phyloP scores from a whole-genome alignment of 1,139 yeast species.

The Eremothecium cymbalariae region DNA sequence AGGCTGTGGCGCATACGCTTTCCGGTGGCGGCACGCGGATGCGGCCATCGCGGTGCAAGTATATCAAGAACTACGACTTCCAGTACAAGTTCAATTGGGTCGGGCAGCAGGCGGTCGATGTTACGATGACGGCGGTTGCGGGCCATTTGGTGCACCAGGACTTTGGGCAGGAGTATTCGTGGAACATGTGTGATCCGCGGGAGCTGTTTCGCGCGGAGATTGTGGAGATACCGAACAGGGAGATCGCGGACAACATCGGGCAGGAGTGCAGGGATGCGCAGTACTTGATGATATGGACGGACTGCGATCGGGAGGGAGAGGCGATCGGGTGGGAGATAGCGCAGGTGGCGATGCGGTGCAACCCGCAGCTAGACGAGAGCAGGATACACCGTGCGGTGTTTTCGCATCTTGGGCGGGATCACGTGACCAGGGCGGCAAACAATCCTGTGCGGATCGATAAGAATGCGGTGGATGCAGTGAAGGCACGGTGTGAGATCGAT shows the following conservation, averaged over 20 bases:
- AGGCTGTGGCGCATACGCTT: constrained; percentile 66
- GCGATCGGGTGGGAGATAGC: constrained; percentile 84
- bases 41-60: constrained; percentile 49
- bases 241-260: constrained; percentile 61
- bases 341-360: constrained; percentile 55
- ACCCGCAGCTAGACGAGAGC: constrained; percentile 36
- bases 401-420: constrained; percentile 75
- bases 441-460: constrained; percentile 57
- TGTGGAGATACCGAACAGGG: constrained; percentile 35
- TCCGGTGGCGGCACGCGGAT: constrained; percentile 58
- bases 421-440: constrained; percentile 66
- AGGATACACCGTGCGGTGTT: constrained; percentile 68
- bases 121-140: constrained; percentile 84
- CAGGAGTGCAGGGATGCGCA: constrained; percentile 55
- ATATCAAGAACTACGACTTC: constrained; percentile 76
- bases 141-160: constrained; percentile 73
- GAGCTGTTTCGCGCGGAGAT: constrained; percentile 65
- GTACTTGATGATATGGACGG: constrained; percentile 90
- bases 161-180: constrained; percentile 49
- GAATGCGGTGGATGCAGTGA: constrained; percentile 73
- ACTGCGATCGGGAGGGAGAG: constrained; percentile 98
- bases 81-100: constrained; percentile 46
- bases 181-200: constrained; percentile 66
- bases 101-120: constrained; percentile 39
- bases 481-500: constrained; percentile 80